Percentiles rank a stretch among this genome's conserved stretches.
Conservation (phyloP, 176 grass and related monocot species). For the Rhynchospora tenuis region DNA sequence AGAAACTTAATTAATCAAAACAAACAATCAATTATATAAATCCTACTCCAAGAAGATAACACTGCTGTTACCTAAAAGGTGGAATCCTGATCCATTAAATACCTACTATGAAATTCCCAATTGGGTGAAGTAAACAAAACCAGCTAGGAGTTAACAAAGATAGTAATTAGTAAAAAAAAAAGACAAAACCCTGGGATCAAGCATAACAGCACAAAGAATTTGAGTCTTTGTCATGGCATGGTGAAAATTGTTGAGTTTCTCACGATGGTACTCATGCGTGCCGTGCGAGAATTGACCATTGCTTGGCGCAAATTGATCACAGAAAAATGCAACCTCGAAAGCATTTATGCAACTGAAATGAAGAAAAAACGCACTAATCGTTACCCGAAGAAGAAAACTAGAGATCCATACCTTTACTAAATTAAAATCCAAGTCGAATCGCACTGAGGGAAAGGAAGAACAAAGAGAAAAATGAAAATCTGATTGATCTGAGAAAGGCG, state of each 20-base stretch:
- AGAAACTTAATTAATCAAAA: not conserved
- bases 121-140: not conserved
- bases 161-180: no score
- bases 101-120: not conserved
- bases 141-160: not conserved
- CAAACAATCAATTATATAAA: not conserved
- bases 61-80: not conserved
- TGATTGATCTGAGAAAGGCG: no score
- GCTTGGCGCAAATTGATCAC: no score
- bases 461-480: no score
- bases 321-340: no score
- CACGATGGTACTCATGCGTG: conserved; percentile 91
- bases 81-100: not conserved
- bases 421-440: no score
- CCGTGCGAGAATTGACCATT: conserved; percentile 99
- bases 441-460: no score
- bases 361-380: no score
- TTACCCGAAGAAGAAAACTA: no score
- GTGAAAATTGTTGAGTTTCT: conserved; percentile 75
- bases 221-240: conserved; percentile 66
- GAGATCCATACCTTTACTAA: no score
- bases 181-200: conserved; percentile 68
- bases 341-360: no score
- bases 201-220: conserved; percentile 96
- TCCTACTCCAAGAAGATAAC: not conserved